Percentiles rank a stretch among this genome's conserved stretches.
These are phyloP conservation scores for Pleurotus pulmonarius DNA, from an alignment of 768 basidiomycete genomes.

Conservation along the genomic window DNA sequence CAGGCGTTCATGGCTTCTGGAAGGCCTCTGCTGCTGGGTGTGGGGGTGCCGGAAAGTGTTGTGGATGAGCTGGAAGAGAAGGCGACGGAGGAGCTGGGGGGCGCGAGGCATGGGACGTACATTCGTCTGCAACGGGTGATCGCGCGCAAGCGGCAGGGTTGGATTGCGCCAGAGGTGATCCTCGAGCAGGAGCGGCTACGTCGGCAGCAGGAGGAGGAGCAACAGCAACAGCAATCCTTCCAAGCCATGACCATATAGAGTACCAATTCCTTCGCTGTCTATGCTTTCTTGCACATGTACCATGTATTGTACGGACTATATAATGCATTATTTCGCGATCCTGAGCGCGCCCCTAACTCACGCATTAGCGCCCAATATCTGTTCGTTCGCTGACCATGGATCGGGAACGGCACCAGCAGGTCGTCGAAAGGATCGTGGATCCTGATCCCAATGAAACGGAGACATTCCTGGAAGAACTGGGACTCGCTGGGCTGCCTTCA, in stretches of 20 bases:
- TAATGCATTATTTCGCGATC: neutral
- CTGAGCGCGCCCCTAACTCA: neutral
- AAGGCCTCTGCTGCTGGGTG: constrained; percentile 64
- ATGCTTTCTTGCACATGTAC: too few relatives aligned
- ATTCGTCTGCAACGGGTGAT: constrained; percentile 3
- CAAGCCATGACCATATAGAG: too few relatives aligned
- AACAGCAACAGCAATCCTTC: too few relatives aligned
- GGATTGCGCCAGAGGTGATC: neutral
- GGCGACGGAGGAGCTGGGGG: constrained; percentile 47
- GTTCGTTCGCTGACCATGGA: constrained; percentile 25
- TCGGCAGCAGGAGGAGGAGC: too few relatives aligned
- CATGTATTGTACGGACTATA: too few relatives aligned
- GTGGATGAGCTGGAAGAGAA: constrained; percentile 52
- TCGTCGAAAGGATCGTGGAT: constrained; percentile 46
- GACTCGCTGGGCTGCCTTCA: constrained; percentile 54
- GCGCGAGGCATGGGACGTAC: constrained; percentile 20
- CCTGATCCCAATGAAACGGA: constrained; percentile 37
- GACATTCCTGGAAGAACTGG: constrained; percentile 49
- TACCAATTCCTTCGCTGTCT: too few relatives aligned
- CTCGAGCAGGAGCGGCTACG: too few relatives aligned
- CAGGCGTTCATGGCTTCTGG: constrained; percentile 66
- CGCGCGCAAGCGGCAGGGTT: neutral
- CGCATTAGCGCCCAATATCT: neutral
- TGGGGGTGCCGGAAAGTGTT: constrained; percentile 50
- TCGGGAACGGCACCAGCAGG: constrained; percentile 21